Conservation (phyloP, 805 yeast species). For the Zygosaccharomyces kombuchaensis region DNA sequence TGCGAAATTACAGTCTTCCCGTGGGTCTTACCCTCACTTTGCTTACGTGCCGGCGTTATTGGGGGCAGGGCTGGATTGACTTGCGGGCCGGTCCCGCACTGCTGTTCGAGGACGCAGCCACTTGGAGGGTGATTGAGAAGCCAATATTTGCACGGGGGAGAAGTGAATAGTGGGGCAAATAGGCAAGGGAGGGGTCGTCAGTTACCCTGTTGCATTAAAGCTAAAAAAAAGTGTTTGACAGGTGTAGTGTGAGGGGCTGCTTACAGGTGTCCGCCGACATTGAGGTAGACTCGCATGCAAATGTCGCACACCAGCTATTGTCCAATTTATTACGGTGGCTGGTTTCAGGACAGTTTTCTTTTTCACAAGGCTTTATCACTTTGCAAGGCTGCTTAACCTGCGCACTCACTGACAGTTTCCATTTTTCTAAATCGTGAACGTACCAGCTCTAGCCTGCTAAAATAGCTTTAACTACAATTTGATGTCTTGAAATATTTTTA, state of each 20-base stretch:
- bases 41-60: not conserved
- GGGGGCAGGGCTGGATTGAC: not conserved
- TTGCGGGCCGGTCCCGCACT: not conserved
- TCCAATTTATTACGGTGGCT: not conserved
- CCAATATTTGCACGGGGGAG: not conserved
- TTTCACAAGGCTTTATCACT: too few species aligned
- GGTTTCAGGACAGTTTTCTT: not conserved
- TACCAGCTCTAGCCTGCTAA: not conserved
- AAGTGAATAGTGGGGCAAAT: not conserved
- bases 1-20: too few species aligned
- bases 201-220: not conserved
- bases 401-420: not conserved
- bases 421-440: not conserved
- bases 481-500: too few species aligned
- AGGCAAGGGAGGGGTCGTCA: not conserved
- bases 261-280: too few species aligned
- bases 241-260: too few species aligned
- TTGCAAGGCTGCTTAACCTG: not conserved
- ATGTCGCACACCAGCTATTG: too few species aligned
- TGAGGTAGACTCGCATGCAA: too few species aligned
- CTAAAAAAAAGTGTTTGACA: too few species aligned
- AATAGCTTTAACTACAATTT: not conserved
- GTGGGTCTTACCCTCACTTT: too few species aligned
- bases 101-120: not conserved
- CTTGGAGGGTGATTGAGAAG: not conserved